Base-by-base conservation (phyloP, 305 asterid species). In the Fraxinus sp. region DNA sequence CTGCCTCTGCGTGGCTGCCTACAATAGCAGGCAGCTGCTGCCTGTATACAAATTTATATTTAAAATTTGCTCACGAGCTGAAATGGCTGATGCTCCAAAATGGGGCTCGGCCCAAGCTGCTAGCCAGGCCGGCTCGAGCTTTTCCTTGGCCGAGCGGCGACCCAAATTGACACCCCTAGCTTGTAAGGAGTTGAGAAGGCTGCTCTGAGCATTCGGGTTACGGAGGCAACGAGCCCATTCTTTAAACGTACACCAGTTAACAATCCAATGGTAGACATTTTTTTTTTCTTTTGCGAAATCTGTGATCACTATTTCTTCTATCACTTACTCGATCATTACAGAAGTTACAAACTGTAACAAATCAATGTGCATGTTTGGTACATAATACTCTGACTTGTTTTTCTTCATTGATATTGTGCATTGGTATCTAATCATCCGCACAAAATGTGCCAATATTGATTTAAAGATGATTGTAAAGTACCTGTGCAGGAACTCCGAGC, bases 401-500 rank as follows among this genome's bases (percentile, higher is more conserved):
- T 24, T 62, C 73, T 22, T 26, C 73, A 64, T 22, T 64, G 30
- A 64, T 64, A 64, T 11, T 24, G 73, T 22, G 36, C 5, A 24
- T 32, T 26, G 36, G 33, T 30, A 70, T 70, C 41, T 70, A 70
- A 11, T 70, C 9, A 5, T 4, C 39, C 75, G n/a, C 75, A 11
- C 10, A 70, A 70, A 70, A 64, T n/a, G 33, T 70, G 75, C 75
- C 41, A 70, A 30, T 28, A 70, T 70, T 5, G 41, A 70, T 70
- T 77, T 62, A 28, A 52, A 66, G 11, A 46, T 3, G 24, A 37
- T 3, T 59, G 62, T 36, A 39, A 18, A 28, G 75, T 64, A 91
- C 97, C 89, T 90, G 96, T 30, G 96, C 94, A 82, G 96, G 96
- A 81, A 91, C 77, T 39, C 94, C 97, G 3, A 93, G 91, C 86